Conservation (phyloP, 1,284 basidiomycete genomes). For the Xerocomus nothofagi region DNA sequence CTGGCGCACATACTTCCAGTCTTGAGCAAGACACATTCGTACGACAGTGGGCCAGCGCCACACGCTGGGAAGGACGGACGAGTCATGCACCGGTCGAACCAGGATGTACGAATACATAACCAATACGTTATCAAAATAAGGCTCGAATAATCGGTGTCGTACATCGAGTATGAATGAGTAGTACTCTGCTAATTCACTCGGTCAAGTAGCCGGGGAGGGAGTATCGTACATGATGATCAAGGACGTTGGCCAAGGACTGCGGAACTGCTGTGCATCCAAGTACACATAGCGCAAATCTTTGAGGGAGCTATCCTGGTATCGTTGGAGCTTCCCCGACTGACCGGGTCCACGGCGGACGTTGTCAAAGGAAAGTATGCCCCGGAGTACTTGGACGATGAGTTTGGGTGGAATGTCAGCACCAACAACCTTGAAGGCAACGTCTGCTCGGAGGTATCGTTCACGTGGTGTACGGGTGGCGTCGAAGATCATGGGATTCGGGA, state of each 20-base stretch:
- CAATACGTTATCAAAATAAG: conserved; percentile 12
- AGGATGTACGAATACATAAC: background rate
- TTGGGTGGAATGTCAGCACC: conserved; percentile 58
- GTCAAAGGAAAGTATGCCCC: conserved; percentile 48
- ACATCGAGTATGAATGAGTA: background rate
- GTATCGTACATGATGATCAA: conserved; percentile 45
- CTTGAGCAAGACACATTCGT: background rate
- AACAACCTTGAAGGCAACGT: conserved; percentile 55
- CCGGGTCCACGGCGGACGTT: conserved; percentile 55
- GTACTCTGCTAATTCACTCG: background rate
- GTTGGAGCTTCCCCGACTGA: conserved; percentile 50
- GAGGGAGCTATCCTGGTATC: conserved; percentile 37
- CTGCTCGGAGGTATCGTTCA: conserved; percentile 52
- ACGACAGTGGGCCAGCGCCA: too few species aligned
- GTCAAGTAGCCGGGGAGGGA: conserved; percentile 20
- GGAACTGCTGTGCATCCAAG: conserved; percentile 43
- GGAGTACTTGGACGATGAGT: conserved; percentile 49
- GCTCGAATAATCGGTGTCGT: background rate
- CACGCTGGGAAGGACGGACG: too few species aligned
- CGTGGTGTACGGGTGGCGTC: conserved; percentile 46
- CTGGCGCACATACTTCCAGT: too few species aligned
- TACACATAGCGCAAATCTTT: conserved; percentile 45
- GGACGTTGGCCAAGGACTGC: conserved; percentile 52
- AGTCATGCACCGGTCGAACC: too few species aligned
- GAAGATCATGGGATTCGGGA: conserved; percentile 49